Conservation (phyloP, 2,329 filamentous ascomycete species). For the Ceratocystis destructans region DNA sequence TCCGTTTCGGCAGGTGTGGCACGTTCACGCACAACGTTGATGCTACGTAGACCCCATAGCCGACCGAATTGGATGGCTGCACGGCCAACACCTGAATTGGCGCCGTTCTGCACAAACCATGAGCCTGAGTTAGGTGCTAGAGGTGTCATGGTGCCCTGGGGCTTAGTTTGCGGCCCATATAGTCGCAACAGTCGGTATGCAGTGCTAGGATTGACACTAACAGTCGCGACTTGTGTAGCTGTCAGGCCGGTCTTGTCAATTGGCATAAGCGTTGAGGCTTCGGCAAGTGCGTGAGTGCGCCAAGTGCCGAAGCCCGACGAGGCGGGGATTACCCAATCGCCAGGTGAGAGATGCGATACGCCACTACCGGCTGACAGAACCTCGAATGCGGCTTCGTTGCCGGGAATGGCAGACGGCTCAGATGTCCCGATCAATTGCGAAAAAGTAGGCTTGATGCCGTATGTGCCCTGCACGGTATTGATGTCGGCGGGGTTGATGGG, state of each 20-base stretch:
- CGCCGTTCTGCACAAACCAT: slow-evolving; percentile 96
- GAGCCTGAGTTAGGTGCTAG: slow-evolving; percentile 45
- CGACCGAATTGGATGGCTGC: slow-evolving; percentile 78
- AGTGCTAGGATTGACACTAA: slow-evolving; percentile 84
- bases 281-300: slow-evolving; percentile 75
- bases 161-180: slow-evolving; percentile 40
- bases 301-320: slow-evolving; percentile 78
- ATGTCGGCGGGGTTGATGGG: slow-evolving; percentile 96
- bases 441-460: slow-evolving; percentile 73
- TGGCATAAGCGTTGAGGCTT: slow-evolving; percentile 44
- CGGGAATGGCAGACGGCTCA: slow-evolving; percentile 61
- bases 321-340: slow-evolving; percentile 91
- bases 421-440: slow-evolving; percentile 61
- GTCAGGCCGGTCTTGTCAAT: slow-evolving; percentile 59
- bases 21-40: slow-evolving; percentile 75
- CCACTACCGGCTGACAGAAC: slow-evolving; percentile 56
- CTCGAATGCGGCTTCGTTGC: slow-evolving; percentile 90
- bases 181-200: slow-evolving; percentile 87
- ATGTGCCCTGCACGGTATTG: slow-evolving; percentile 94
- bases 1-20: slow-evolving; percentile 50
- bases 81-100: slow-evolving; percentile 83
- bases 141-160: slow-evolving; percentile 31
- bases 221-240: slow-evolving; percentile 68
- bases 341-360: slow-evolving; percentile 44
- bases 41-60: slow-evolving; percentile 77